Evolutionary conservation across 305 asterid species (phyloP).

Genomic region (Ilex paraguariensis): DNA sequence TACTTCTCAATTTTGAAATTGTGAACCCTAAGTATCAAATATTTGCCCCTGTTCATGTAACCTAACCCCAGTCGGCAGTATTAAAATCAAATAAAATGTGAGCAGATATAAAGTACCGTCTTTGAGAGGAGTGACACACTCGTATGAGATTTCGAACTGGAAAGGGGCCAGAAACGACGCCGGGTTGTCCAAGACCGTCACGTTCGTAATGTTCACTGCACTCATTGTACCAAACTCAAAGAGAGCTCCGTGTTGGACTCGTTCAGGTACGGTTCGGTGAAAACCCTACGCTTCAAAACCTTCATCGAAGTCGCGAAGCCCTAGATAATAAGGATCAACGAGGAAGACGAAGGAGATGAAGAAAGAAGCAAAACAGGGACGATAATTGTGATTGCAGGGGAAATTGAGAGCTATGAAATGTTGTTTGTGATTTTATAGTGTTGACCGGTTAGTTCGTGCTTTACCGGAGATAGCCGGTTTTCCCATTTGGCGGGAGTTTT

Average conservation of each 20-base stretch:
- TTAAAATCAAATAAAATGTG: background rate
- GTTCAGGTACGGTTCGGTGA: conserved; percentile 2
- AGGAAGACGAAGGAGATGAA: conserved; percentile 6
- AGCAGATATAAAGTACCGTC: conserved; percentile 48
- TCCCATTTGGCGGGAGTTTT: conserved; percentile 63
- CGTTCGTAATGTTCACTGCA: conserved; percentile 86
- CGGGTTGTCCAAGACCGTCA: conserved; percentile 88
- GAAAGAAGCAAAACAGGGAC: background rate
- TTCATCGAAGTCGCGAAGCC: conserved; percentile 23
- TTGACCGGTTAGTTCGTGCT: conserved; percentile 30
- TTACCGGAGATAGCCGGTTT: conserved; percentile 54
- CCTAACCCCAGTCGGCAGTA: background rate
- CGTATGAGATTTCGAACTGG: conserved; percentile 97
- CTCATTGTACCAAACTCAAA: conserved; percentile 44
- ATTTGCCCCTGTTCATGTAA: background rate
- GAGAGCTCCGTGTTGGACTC: background rate
- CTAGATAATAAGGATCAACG: background rate
- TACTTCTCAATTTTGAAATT: background rate
- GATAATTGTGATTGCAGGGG: background rate
- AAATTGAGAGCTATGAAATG: background rate
- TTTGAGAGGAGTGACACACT: conserved; percentile 73
- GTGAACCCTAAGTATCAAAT: conserved; percentile 14
- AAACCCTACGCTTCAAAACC: conserved; percentile 14
- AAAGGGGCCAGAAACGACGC: conserved; percentile 73
- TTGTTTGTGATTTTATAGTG: conserved; percentile 20